phyloP scores from a whole-genome alignment of 305 asterid species.

The Fraxinus paxiana region DNA sequence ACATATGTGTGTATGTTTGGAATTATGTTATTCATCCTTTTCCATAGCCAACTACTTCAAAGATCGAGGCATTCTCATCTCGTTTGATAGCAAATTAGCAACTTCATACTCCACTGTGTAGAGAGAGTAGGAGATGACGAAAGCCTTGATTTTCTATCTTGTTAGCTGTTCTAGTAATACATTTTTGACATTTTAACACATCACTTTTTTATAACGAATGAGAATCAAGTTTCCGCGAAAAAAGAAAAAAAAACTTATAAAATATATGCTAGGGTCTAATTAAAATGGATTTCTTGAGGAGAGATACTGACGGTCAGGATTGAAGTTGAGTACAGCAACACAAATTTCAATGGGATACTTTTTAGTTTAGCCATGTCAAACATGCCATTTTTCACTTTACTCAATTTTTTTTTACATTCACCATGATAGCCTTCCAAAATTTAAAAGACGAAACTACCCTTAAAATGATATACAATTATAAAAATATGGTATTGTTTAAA shows the following conservation, averaged over 20 bases:
- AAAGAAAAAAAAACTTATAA: not conserved
- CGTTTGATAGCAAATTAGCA: not conserved
- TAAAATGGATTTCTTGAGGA: not conserved
- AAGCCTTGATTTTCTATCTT: not conserved
- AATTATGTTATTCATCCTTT: not conserved
- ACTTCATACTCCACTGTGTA: not conserved
- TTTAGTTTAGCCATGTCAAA: no score
- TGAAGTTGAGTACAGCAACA: not conserved
- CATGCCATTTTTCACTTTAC: no score
- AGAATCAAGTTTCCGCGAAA: not conserved
- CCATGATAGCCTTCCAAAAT: no score
- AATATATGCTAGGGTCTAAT: not conserved
- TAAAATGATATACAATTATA: no score
- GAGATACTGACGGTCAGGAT: not conserved
- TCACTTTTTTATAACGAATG: no score
- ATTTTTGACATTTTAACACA: no score
- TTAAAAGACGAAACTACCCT: no score
- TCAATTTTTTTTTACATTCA: no score
- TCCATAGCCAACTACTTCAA: not conserved
- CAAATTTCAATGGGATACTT: not conserved
- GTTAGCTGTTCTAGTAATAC: no score
- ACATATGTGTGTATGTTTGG: not conserved
- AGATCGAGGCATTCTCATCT: not conserved
- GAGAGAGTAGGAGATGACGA: not conserved
- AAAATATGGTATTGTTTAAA: no score